Percentiles rank a stretch among this genome's conserved stretches.
Evolutionary conservation across 352 stramenopile genomes (phyloP).

Genomic region (Phytophthora fragariae): DNA sequence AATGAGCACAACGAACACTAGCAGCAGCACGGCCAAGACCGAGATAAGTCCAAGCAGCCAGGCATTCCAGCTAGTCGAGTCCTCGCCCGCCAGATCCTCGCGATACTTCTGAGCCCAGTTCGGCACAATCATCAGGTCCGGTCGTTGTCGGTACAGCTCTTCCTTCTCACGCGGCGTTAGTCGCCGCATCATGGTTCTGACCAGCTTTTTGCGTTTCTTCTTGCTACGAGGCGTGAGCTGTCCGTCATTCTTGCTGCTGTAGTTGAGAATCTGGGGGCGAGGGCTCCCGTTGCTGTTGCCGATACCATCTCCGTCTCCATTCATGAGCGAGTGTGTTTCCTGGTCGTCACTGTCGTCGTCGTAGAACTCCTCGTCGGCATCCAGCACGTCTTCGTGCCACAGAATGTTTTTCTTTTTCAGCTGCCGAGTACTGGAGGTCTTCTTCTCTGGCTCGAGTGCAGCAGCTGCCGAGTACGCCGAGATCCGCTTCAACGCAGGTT

Average conservation of each 20-base stretch:
- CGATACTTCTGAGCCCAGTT: conserved; percentile 92
- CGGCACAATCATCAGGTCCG: conserved; percentile 88
- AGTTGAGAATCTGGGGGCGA: conserved; percentile 61
- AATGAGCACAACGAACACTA: conserved; percentile 85
- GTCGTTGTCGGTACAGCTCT: conserved; percentile 81
- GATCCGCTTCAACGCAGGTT: conserved; percentile 78
- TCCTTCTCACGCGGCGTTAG: conserved; percentile 86
- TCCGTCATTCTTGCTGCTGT: conserved; percentile 56
- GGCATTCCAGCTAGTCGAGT: conserved; percentile 75
- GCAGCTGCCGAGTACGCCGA: conserved; percentile 69
- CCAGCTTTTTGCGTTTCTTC: conserved; percentile 87
- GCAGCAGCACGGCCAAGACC: conserved; percentile 69
- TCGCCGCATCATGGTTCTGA: conserved; percentile 79
- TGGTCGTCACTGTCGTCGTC: conserved; percentile 58
- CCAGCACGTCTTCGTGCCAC: conserved; percentile 84
- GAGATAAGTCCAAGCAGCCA: conserved; percentile 83
- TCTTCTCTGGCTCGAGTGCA: conserved; percentile 57
- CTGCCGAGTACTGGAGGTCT: conserved; percentile 27
- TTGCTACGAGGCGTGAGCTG: conserved; percentile 70
- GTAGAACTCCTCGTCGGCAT: conserved; percentile 82
- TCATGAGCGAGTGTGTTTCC: conserved; percentile 69
- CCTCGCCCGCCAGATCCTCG: conserved; percentile 78
- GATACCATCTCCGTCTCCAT: conserved; percentile 29
- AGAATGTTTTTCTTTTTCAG: conserved; percentile 62
- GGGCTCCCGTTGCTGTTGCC: conserved; percentile 39